Conservation (phyloP, 148 eudicot genomes). For the Camellia sinensis region DNA sequence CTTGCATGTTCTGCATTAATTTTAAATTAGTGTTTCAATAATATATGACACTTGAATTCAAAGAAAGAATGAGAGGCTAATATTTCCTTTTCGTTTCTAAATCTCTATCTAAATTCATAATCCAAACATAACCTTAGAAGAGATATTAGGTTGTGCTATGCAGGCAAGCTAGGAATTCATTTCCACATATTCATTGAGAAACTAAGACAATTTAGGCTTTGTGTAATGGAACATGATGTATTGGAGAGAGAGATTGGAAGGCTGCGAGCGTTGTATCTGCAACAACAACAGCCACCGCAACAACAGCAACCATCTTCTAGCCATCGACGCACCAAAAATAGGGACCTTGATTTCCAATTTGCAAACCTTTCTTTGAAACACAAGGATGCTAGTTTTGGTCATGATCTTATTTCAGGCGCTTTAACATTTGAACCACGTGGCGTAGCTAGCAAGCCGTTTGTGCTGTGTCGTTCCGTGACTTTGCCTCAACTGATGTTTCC, state of each 20-base stretch:
- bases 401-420: conserved; percentile 50
- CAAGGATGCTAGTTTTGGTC: conserved; percentile 49
- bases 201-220: background rate
- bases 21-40: no score
- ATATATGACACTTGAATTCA: no score
- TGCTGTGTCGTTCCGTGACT: conserved; percentile 9
- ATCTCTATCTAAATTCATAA: no score
- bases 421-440: conserved; percentile 41
- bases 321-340: conserved; percentile 64
- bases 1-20: no score
- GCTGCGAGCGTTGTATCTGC: conserved; percentile 59
- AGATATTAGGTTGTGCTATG: no score
- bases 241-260: conserved; percentile 79
- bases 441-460: background rate
- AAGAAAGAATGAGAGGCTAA: no score
- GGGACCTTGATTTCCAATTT: conserved; percentile 78
- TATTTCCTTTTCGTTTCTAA: no score
- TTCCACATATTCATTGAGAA: background rate
- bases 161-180: background rate
- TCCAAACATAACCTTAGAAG: no score
- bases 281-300: background rate
- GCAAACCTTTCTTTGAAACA: conserved; percentile 62
- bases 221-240: conserved; percentile 80
- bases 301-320: conserved; percentile 40
- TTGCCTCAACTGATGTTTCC: conserved; percentile 20